Evolutionary conservation across 148 eudicot genomes (phyloP), one percentile per base, ranked within the genome.

Genomic region (Linanthus parryae): DNA sequence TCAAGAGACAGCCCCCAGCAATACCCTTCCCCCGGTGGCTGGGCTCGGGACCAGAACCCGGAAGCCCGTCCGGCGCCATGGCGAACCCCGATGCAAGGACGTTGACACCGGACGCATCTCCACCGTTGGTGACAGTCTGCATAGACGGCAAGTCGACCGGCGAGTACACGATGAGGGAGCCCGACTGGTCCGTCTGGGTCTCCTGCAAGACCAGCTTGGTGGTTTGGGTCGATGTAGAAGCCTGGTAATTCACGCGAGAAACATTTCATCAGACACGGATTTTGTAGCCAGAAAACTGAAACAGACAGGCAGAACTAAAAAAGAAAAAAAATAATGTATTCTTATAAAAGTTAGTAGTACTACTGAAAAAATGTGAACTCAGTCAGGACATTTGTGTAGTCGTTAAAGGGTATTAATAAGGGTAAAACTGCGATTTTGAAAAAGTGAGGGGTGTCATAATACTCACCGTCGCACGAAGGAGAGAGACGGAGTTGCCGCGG

Each of bases 31-130:
- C 31, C 20, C 37, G 45, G 11, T 40, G 37, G 44, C 44, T 26
- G 36, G 19, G 44, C 34, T 52, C 23, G 1, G 73, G 57, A 8
- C 23, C 58, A n/a, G n/a, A n/a, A 14, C 70, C 74, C 21, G 68
- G 64, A 25, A 52, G 52, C 59, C 71, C 51, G 42, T 71, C 73
- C 6, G 76, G 81, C 35, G 71, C 48, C 3, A 89, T 69, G n/a
- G 84, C 70, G 33, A 85, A 82, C 2, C 97, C 97, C 3, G 88
- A 85, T 29, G 97, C 95, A 19, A 82, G 48, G 26, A 85, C 55
- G 26, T 72, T 73, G 39, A 85, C 63, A n/a, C 51, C 48, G 48
- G 74, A 50, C 0, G 83, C 68, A 51, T 85, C 88, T 20, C 83
- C 73, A 8, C 74, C 77, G 23, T 30, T 42, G 57, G 73, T 58